These are phyloP conservation scores for Harringtonia aguacate DNA, from an alignment of 2,329 filamentous ascomycete species.

Conservation along the genomic window DNA sequence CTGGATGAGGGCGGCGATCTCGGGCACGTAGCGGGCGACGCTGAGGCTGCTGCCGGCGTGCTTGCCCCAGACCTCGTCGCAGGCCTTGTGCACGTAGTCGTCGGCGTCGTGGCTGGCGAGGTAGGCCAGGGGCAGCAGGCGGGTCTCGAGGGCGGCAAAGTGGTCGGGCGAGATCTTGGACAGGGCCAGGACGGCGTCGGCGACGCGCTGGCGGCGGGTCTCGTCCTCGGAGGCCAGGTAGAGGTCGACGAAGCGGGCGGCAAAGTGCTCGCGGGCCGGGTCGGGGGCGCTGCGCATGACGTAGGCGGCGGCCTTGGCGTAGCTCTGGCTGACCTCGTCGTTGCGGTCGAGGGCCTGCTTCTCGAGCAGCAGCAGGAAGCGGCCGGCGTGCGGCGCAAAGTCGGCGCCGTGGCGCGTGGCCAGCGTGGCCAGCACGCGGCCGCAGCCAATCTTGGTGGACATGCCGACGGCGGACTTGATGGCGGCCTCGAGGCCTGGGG, in stretches of 20 bases:
- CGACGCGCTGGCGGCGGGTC: constrained; percentile 59
- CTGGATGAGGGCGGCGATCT: constrained; percentile 63
- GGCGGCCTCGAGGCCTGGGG: constrained; percentile 60
- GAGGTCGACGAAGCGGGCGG: constrained; percentile 46
- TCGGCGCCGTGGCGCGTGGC: constrained; percentile 68
- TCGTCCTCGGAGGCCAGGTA: constrained; percentile 81
- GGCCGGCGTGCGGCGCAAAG: constrained; percentile 64
- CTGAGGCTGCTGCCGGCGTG: constrained; percentile 79
- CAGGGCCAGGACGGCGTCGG: constrained; percentile 72
- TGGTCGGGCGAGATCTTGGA: constrained; percentile 83
- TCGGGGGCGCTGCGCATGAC: constrained; percentile 52
- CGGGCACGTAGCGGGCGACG: constrained; percentile 71
- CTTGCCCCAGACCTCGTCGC: constrained; percentile 78
- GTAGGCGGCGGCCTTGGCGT: constrained; percentile 79
- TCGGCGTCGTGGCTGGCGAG: constrained; percentile 79
- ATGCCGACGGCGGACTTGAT: constrained; percentile 84
- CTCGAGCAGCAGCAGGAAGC: constrained; percentile 66
- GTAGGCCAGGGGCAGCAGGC: constrained; percentile 78
- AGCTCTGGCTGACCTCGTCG: constrained; percentile 83
- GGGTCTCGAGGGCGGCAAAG: constrained; percentile 65
- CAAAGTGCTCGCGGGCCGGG: constrained; percentile 38
- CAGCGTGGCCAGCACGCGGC: constrained; percentile 72
- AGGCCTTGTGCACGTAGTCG: constrained; percentile 68
- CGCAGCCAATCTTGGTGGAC: constrained; percentile 88
- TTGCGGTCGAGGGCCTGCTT: constrained; percentile 84